Base-by-base conservation (phyloP, 2,329 filamentous ascomycete genomes). In the Neonectria coccinea region DNA sequence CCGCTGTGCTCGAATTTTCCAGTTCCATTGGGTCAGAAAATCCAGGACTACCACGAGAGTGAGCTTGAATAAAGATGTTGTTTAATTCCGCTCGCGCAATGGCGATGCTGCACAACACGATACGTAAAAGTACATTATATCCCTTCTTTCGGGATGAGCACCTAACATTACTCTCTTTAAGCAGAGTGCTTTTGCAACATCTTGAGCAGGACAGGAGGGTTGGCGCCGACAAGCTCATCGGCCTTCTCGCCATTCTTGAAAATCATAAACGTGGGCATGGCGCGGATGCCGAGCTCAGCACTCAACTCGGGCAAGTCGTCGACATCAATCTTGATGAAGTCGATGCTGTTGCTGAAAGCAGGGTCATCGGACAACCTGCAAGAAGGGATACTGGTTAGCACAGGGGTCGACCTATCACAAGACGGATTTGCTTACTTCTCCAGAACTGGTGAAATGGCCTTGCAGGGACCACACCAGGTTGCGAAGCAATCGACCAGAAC, bases 401-500 rank as follows among this genome's bases (percentile, higher is more conserved):
- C 25, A 9, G 22, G 16, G 51, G 7, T 10, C 4, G 2, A 10
- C 8, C 1, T 3, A 16, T 5, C 10, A 29, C 22, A 8, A 7
- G 9, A 36, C 18, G 14, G 12, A 8, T 29, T 8, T 18, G 62
- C 75, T 61, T 71, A 78, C 73, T 73, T 70, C 55, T 70, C 69
- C 62, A 97, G 83, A 67, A 89, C 80, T 64, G 94, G 95, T 18
- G 93, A 88, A 75, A 97, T 96, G 74, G 90, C 86, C 85, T 94
- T 97, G 91, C 95, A 98, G 65, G 95, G 95, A 65, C 93, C 94
- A 84, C 95, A 98, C 94, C 94, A 97, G 22, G 67, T 66, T n/a
- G 73, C 73, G 20, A 74, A 74, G 70, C 70, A 72, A 67, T 98
- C 95, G 75, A 98, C 83, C 66, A 97, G 83, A 72, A 97, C 87